Base-by-base conservation (phyloP, 2,329 filamentous ascomycete genomes). In the Exophiala sideris region DNA sequence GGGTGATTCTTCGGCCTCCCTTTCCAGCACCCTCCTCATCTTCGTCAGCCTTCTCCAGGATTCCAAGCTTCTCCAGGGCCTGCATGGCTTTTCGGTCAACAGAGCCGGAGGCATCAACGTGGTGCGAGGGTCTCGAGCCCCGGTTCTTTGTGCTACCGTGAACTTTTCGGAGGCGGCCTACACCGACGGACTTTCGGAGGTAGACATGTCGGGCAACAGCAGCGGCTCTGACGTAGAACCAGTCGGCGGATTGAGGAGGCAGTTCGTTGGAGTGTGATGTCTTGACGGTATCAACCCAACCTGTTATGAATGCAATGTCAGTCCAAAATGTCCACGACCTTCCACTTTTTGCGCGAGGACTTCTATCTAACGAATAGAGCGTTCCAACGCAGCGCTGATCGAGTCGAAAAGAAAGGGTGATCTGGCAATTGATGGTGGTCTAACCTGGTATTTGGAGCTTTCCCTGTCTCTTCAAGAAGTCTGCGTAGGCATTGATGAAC, bases 261-360 rank as follows among this genome's bases (percentile, higher is more conserved):
- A 99, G 88, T 83, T 99, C 94, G 80, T 96, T 96, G 76, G 88
- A 88, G 74, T 87, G 84, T 71, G 90, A 92, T 68, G 92, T 96
- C 88, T 99, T 99, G 81, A 97, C 94, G 72, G 92, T 96, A 76
- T 99, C 94, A 77, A 96, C 92, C 92, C 92, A 97, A 82, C 90
- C 91, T 95, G 52, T 52, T 41, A 34, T 29, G 32, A 14, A 10
- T 29, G 12, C 12, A 38, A 20, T 45, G 52, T 61, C 39, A 63
- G 61, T 29, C 24, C 24, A 5, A 29, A 29, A 29, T 29, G 5
- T 29, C 50, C 9, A 20, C 32, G 8, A 29, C 11, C 9, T 33
- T 44, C 34, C 1, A n/a, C 11, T 33, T 42, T 12, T 42, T 18
- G 42, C 11, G 18, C 3, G 24, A 39, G 12, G 18, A 39, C 18